Percentiles rank a stretch among this genome's conserved stretches.
Conservation (phyloP, 2,329 filamentous ascomycete genomes). For the Aspergillus fijiensis region DNA sequence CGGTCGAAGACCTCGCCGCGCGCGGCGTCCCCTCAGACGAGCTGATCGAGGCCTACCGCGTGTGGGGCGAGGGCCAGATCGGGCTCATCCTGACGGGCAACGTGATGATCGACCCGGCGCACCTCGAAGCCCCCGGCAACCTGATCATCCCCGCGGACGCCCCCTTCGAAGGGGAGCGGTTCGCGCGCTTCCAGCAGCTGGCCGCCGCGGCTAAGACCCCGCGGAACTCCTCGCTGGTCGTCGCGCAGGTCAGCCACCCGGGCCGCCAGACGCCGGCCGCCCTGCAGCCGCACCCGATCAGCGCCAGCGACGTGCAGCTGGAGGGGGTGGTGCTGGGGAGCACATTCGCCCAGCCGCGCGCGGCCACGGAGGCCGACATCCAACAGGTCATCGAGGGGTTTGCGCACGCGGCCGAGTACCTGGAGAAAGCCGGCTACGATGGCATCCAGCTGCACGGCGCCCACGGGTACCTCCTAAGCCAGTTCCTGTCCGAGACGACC, state of each 20-base stretch:
- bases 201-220: constrained; percentile 17
- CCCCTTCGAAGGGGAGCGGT: not conserved
- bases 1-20: constrained; percentile 51
- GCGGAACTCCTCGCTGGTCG: constrained; percentile 34
- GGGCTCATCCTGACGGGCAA: constrained; percentile 10
- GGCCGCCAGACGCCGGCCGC: constrained; percentile 38
- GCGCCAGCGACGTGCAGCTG: constrained; percentile 22
- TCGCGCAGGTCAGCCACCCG: constrained; percentile 41
- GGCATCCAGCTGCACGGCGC: constrained; percentile 47
- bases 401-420: constrained; percentile 48
- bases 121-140: constrained; percentile 8
- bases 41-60: constrained; percentile 36
- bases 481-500: constrained; percentile 25
- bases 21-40: constrained; percentile 56
- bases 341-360: constrained; percentile 50
- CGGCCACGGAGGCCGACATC: constrained; percentile 54
- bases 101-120: constrained; percentile 6
- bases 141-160: not conserved
- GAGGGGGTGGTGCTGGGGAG: constrained; percentile 12
- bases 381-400: constrained; percentile 51
- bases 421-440: constrained; percentile 29
- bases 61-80: constrained; percentile 9
- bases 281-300: constrained; percentile 29
- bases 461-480: constrained; percentile 45
- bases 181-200: constrained; percentile 6